Evolutionary conservation across 768 basidiomycete species (phyloP), one percentile per base, ranked within the genome.

Genomic region (Clavulina sp.): DNA sequence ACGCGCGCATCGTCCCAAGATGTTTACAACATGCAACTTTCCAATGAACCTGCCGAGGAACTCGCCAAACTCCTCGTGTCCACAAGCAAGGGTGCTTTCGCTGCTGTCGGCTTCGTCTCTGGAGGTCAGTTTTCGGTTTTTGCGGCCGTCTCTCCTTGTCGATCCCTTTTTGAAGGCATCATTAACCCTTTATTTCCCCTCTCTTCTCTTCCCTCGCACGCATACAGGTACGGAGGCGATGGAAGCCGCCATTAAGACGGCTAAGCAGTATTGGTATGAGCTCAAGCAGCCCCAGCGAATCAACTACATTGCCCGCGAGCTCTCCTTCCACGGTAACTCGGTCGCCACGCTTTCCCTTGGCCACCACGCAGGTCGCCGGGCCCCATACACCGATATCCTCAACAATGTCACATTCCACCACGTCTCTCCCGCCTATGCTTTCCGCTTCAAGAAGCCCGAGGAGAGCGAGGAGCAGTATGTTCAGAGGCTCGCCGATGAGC

Each of bases 281-380:
- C 48, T 49, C 13, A 33, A 76, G 2, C 82, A 89, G 62, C 69
- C 74, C 0, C 65, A 81, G 58, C 76, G 88, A 50, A 77, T 57
- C 52, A 82, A 87, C 57, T 88, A 81, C 60, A 87, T 93, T 57
- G 84, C 74, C 26, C 74, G 86, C 6, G 63, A 79, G 30, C 66
- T 87, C 32, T 84, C 83, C 2, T 93, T 78, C 66, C 88, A 92
- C 61, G 89, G 88, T 1, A 91, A 88, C 61, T 84, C 84, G 2
- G 58, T 87, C 26, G 72, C 70, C 32, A 81, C 82, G 0, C 66
- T 89, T 21, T 75, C 80, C 16, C 66, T 87, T 19, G 76, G 76
- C 2, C 69, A 75, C 56, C 79, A 88, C 58, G 78, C 81, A 3
- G 58, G 63, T 46, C 75, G 85, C 13, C 78, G 84, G 36, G 72